Conservation (phyloP, 1,139 yeast species). For the Candida sanyaensis region DNA sequence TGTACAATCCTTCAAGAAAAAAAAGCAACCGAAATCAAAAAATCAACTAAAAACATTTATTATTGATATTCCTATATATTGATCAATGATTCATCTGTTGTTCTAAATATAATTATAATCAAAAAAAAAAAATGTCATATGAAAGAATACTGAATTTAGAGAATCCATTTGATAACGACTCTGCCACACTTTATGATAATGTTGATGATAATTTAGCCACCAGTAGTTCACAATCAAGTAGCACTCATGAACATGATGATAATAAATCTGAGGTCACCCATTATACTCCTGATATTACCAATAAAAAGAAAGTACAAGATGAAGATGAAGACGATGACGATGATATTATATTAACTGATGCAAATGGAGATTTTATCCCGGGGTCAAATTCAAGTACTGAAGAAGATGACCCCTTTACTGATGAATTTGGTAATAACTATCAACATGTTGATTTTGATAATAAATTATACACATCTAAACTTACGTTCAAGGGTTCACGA, state of each 20-base stretch:
- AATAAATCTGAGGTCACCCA: not conserved
- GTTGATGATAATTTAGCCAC: not conserved
- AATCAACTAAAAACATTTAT: no score
- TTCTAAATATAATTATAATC: no score
- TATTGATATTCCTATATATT: no score
- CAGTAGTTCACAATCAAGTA: not conserved
- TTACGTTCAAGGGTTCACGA: conserved; percentile 40
- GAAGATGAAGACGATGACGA: conserved; percentile 6
- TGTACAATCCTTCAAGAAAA: no score
- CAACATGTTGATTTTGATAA: conserved; percentile 41
- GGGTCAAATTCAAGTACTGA: not conserved
- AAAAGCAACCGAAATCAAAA: no score
- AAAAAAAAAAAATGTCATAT: not conserved
- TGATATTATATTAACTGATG: not conserved
- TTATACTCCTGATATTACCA: not conserved
- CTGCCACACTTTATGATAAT: not conserved
- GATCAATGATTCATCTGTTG: no score
- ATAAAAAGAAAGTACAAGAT: not conserved
- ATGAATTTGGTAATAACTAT: conserved; percentile 39
- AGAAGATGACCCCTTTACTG: conserved; percentile 15
- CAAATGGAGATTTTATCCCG: not conserved
- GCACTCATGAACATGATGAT: not conserved
- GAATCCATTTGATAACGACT: not conserved
- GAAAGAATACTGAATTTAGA: not conserved
- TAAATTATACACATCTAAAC: conserved; percentile 32